Base-by-base conservation (phyloP, 139 green algal genomes). In the Coccomyxa sp. region DNA sequence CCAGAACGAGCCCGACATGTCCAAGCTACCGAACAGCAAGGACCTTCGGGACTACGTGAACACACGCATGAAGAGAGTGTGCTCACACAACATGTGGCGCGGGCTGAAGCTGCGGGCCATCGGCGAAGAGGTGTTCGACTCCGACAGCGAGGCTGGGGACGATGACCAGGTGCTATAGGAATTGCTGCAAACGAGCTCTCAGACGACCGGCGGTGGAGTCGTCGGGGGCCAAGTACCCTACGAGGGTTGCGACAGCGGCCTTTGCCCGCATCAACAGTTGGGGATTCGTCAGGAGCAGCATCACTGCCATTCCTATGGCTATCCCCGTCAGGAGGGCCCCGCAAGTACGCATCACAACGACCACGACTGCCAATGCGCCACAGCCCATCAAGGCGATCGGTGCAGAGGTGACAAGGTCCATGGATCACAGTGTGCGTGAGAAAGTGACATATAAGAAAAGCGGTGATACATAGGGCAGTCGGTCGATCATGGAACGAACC, bases 371-470 rank as follows among this genome's bases (percentile, higher is more conserved):
- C 44, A 58, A 14, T 58, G 44, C 44, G 44, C 44, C 44, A 58
- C 44, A 58, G 44, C 44, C 44, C 44, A 58, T 58, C 44, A 58
- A 58, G 44, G 44, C 44, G 44, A 58, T 58, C 44, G 44, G 44
- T 58, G 44, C 44, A 58, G 44, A 58, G 44, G 44, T 58, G 44
- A 58, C 44, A 58, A 58, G 44, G 44, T 58, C 44, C 44, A 58
- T 58, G 44, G 44, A 14, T 27, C 14, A 58, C 14, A 58, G 44
- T 58, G 44, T 58, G 44, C 44, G 44, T 58, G 44, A 58, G 44
- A 58, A 58, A 58, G 44, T 58, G 44, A 58, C 44, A 58, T 58
- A 58, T 58, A 58, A 58, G 44, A 58, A 58, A 58, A 58, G 44
- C 44, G 12, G 44, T 58, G 44, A 58, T 58, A 58, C 44, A 58